Evolutionary conservation across 2,329 filamentous ascomycete species (phyloP).

Genomic region (Aureobasidium sp.): DNA sequence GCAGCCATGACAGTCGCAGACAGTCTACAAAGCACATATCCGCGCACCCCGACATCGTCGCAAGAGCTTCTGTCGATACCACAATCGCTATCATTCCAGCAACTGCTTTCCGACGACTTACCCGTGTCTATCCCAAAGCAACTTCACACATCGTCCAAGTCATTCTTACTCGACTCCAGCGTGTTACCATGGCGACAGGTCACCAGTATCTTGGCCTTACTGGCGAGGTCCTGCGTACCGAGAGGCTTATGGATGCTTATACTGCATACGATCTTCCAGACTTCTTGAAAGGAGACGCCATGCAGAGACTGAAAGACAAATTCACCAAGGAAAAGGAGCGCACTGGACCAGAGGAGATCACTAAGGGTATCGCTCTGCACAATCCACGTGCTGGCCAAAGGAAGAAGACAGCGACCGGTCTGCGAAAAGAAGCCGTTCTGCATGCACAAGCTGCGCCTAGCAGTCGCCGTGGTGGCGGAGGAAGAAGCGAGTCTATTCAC

Average conservation of each 20-base stretch:
- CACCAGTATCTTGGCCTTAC: conserved; percentile 91
- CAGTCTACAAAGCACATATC: conserved; percentile 50
- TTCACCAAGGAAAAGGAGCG: conserved; percentile 71
- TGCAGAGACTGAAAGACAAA: conserved; percentile 84
- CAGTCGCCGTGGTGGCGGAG: conserved; percentile 6
- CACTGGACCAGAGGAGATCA: conserved; percentile 67
- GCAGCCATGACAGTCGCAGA: not conserved
- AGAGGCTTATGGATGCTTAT: conserved; percentile 88
- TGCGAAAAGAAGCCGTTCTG: conserved; percentile 71
- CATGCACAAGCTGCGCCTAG: conserved; percentile 48
- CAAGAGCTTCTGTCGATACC: conserved; percentile 90
- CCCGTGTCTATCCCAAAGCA: conserved; percentile 88
- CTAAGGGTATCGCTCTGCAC: conserved; percentile 91
- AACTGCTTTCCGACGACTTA: conserved; percentile 86
- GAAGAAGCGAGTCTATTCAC: conserved; percentile 5
- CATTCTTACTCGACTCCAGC: conserved; percentile 85
- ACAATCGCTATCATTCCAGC: conserved; percentile 98
- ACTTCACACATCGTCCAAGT: conserved; percentile 97
- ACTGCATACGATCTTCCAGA: conserved; percentile 89
- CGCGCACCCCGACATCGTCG: conserved; percentile 92
- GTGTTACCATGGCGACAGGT: conserved; percentile 88
- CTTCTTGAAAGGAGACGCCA: conserved; percentile 70
- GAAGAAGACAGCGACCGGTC: conserved; percentile 60
- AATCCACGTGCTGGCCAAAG: conserved; percentile 61
- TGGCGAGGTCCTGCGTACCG: conserved; percentile 82